phyloP scores from a whole-genome alignment of 805 yeast genomes.

The Myxozyma kluyveri region DNA sequence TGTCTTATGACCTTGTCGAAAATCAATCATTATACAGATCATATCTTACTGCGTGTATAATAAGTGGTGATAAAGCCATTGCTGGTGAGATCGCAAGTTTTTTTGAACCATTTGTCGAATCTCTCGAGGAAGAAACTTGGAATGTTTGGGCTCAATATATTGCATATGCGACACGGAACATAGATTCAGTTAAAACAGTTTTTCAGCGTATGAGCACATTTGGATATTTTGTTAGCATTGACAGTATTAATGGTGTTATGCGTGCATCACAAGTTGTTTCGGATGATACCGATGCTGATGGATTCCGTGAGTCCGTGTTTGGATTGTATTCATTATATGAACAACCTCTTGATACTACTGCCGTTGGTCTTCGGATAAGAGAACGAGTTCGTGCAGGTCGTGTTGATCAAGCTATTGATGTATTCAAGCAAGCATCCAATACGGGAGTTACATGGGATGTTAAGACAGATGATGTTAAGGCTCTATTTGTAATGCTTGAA shows the following conservation, averaged over 20 bases:
- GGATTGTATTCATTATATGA: constrained; percentile 3
- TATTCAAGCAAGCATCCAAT: constrained; percentile 18
- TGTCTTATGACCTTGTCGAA: constrained; percentile 15
- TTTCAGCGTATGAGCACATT: constrained; percentile 26
- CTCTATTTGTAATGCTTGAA: constrained; percentile 28
- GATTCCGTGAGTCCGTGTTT: constrained; percentile 16
- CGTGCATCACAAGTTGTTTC: constrained; percentile 19
- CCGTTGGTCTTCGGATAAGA: constrained; percentile 26
- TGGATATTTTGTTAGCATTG: constrained; percentile 31
- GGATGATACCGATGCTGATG: not conserved
- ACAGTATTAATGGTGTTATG: constrained; percentile 20
- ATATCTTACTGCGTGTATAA: constrained; percentile 23
- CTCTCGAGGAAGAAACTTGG: constrained; percentile 39
- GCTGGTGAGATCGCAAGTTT: constrained; percentile 3
- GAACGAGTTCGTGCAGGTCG: constrained; percentile 24
- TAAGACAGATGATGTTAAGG: constrained; percentile 29
- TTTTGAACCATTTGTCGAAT: constrained; percentile 11
- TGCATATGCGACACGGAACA: constrained; percentile 31
- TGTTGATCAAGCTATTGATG: constrained; percentile 20
- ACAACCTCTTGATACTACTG: constrained; percentile 10
- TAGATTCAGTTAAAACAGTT: constrained; percentile 15
- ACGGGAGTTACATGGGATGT: constrained; percentile 31
- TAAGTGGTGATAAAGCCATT: constrained; percentile 1
- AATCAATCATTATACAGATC: constrained; percentile 21
- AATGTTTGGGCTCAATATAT: constrained; percentile 40